Evolutionary conservation across 2,329 filamentous ascomycete genomes (phyloP), one percentile per base, ranked within the genome.

Genomic region (Phialophora verrucosa): DNA sequence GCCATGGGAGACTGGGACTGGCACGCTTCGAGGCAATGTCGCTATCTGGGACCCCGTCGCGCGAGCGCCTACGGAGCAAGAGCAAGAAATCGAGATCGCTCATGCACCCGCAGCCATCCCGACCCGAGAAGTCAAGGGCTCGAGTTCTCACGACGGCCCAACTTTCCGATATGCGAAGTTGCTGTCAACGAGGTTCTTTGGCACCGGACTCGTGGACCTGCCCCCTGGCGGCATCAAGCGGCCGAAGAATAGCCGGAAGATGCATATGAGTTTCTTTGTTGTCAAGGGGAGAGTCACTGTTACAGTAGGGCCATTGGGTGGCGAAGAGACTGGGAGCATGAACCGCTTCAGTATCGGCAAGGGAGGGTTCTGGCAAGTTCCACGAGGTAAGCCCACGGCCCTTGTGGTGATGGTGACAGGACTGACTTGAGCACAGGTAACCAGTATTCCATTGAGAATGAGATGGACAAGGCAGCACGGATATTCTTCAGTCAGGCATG

Each of bases 191-290:
- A 88, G 90, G 0, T 98, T 97, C 78, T 92, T 98, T 77, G 93
- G 93, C 38, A 90, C 91, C 10, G 95, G 95, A 17, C 86, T 98
- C 60, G 91, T 99, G 44, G 94, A 98, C 74, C 82, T 99, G 59
- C 91, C 92, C 5, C 89, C 92, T 0, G 90, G 90, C 1, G 88
- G 91, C 35, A 87, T 91, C 75, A 99, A 99, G 83, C 88, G 89
- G 72, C 87, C 90, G 57, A 98, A 98, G 84, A 98, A 97, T 78
- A 91, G 91, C 42, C 86, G 94, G 69, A 93, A 91, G 81, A 98
- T 97, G 92, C 93, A 97, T 76, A 95, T 99, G 90, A 89, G 91
- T 0, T 98, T 98, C 78, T 97, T 96, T 73, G 90, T 99, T 32
- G 90, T 92, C 72, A 85, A 87, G 53, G 95, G 95, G 25, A 88